Conservation (phyloP, 192 early-diverging fungal genomes). For the Podila epicladia region DNA sequence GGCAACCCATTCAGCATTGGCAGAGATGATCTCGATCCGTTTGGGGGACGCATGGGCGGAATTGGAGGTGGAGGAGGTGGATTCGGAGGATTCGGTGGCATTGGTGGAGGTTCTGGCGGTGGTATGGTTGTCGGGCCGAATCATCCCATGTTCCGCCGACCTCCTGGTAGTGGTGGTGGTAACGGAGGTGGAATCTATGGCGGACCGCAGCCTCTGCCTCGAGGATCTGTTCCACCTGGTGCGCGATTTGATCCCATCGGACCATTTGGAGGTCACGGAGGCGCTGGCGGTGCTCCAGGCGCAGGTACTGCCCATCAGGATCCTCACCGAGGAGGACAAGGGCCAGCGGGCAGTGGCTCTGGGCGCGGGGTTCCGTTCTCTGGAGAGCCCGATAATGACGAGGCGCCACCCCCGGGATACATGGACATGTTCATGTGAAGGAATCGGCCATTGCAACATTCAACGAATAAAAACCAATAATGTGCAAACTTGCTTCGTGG, state of each 20-base stretch:
- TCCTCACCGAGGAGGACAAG: slow-evolving; percentile 35
- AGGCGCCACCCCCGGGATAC: slow-evolving; percentile 74
- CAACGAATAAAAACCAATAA: neutral
- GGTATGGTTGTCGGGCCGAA: slow-evolving; percentile 90
- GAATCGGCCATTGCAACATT: neutral
- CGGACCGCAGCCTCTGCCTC: slow-evolving; percentile 69
- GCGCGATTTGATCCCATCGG: slow-evolving; percentile 94
- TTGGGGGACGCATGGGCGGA: slow-evolving; percentile 41
- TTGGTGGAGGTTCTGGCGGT: slow-evolving; percentile 60
- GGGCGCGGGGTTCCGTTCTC: slow-evolving; percentile 52
- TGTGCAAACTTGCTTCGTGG: neutral
- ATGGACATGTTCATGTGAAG: slow-evolving; percentile 64
- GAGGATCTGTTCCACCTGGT: slow-evolving; percentile 82
- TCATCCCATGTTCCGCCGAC: slow-evolving; percentile 87
- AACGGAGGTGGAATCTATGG: slow-evolving; percentile 60
- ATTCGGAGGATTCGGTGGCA: slow-evolving; percentile 34
- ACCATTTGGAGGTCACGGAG: slow-evolving; percentile 73
- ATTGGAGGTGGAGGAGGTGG: slow-evolving; percentile 51
- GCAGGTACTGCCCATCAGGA: slow-evolving; percentile 41
- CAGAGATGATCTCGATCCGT: slow-evolving; percentile 77
- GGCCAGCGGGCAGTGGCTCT: slow-evolving; percentile 38
- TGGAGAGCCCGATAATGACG: slow-evolving; percentile 82
- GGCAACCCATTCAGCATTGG: slow-evolving; percentile 74
- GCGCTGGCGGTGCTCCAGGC: slow-evolving; percentile 31
- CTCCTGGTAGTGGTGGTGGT: slow-evolving; percentile 28